Percentiles rank a stretch among this genome's conserved stretches.
These are phyloP conservation scores for Sanghuangporus baumii DNA, from an alignment of 1,284 basidiomycete species.

Conservation along the genomic window DNA sequence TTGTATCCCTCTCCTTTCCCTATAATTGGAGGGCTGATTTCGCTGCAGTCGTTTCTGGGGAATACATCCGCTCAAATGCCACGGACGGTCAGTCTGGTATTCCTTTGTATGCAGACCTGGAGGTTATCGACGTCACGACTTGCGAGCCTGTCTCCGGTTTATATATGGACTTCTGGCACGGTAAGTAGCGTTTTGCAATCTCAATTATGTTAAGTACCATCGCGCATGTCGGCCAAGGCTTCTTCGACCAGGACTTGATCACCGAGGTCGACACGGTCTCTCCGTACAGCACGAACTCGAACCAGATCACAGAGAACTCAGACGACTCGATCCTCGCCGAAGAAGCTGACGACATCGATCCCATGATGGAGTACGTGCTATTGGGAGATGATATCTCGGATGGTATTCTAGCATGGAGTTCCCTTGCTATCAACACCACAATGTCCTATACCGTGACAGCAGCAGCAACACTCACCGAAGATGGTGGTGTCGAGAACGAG, in stretches of 20 bases:
- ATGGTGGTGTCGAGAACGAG: slow-evolving; percentile 2
- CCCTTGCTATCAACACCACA: neutral
- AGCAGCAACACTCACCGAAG: neutral
- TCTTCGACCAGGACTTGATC: slow-evolving; percentile 8
- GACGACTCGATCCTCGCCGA: neutral
- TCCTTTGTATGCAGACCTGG: slow-evolving; percentile 40
- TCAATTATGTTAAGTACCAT: neutral
- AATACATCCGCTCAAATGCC: slow-evolving; percentile 19
- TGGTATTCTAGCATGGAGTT: slow-evolving; percentile 5
- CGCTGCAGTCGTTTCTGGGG: too few relatives aligned
- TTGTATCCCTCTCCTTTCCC: neutral
- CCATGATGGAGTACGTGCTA: slow-evolving; percentile 6
- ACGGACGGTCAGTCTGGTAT: slow-evolving; percentile 24
- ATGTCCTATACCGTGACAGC: neutral
- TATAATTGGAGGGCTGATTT: slow-evolving; percentile 16
- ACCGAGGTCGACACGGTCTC: neutral
- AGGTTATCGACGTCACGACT: slow-evolving; percentile 44
- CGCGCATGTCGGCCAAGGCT: slow-evolving; percentile 4
- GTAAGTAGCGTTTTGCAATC: neutral
- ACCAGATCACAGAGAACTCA: neutral
- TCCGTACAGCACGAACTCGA: slow-evolving; percentile 4
- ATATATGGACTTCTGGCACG: slow-evolving; percentile 6
- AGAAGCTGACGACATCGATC: slow-evolving; percentile 4
- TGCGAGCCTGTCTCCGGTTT: slow-evolving; percentile 29
- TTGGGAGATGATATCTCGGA: slow-evolving; percentile 5